A percentile compares a stretch with the other conserved stretches of the same genome.
Conservation (phyloP, 129 eudicot genomes). For the Ambrosia trifida region DNA sequence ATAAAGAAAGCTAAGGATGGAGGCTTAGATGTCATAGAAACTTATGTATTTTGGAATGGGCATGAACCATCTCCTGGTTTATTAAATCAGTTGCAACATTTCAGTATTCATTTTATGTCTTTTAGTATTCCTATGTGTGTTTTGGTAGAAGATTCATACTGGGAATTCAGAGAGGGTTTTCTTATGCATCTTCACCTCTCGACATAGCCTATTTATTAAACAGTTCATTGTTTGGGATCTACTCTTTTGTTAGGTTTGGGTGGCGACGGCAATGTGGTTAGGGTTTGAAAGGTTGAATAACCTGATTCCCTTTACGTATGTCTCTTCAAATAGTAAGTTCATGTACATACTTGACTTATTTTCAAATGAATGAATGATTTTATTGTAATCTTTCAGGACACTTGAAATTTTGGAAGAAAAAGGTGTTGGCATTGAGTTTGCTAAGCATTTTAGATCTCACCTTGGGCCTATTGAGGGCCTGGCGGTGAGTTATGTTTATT, state of each 20-base stretch:
- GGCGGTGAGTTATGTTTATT: slow-evolving; percentile 55
- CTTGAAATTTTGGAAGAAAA: slow-evolving; percentile 98
- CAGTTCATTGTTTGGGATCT: too few species aligned
- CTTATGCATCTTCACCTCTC: too few species aligned
- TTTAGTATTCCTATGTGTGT: not conserved
- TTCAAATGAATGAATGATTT: not conserved
- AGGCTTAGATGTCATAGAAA: slow-evolving; percentile 91
- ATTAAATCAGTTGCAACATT: not conserved
- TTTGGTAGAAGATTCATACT: too few species aligned
- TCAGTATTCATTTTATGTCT: not conserved
- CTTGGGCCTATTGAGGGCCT: slow-evolving; percentile 96
- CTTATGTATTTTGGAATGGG: slow-evolving; percentile 96
- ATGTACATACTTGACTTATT: too few species aligned
- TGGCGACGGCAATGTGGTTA: too few species aligned
- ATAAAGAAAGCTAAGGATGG: slow-evolving; percentile 89
- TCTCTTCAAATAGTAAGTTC: too few species aligned
- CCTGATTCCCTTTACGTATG: too few species aligned
- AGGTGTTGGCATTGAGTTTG: slow-evolving; percentile 86
- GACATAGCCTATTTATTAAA: too few species aligned
- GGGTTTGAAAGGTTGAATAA: too few species aligned
- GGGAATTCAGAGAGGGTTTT: too few species aligned
- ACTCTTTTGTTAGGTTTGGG: too few species aligned
- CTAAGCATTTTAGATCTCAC: slow-evolving; percentile 94
- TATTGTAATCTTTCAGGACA: slow-evolving; percentile 58
- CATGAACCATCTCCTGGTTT: slow-evolving; percentile 92